Conservation (phyloP, 495 filamentous ascomycete genomes). For the Aspergillus bertholletiae region DNA sequence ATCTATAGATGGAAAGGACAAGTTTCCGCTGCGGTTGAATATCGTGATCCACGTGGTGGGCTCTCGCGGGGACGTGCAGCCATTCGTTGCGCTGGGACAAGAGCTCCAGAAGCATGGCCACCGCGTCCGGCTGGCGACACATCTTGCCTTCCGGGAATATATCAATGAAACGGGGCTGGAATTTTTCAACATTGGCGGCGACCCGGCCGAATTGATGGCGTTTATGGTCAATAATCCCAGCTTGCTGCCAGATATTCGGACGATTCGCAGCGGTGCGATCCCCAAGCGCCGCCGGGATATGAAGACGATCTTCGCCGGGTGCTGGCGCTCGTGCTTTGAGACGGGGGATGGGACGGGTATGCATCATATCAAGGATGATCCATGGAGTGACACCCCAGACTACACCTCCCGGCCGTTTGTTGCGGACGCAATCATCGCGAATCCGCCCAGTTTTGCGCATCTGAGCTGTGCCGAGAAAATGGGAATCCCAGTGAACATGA, state of each 20-base stretch:
- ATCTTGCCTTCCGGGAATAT: constrained; percentile 65
- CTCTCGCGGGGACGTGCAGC: constrained; percentile 75
- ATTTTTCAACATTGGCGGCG: constrained; percentile 77
- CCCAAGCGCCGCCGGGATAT: constrained; percentile 62
- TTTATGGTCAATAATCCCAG: constrained; percentile 88
- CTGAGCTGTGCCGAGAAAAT: constrained; percentile 78
- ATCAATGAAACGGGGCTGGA: constrained; percentile 69
- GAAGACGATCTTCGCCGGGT: constrained; percentile 68
- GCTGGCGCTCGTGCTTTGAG: constrained; percentile 73
- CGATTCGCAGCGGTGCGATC: constrained; percentile 66
- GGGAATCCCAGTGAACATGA: constrained; percentile 73
- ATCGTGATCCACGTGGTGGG: constrained; percentile 80
- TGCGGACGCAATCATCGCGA: constrained; percentile 79
- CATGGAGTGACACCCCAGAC: constrained; percentile 26
- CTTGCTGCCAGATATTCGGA: constrained; percentile 66
- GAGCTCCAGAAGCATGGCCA: constrained; percentile 65
- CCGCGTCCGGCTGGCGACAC: constrained; percentile 73
- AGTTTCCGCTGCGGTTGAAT: constrained; percentile 57
- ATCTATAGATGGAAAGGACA: constrained; percentile 53
- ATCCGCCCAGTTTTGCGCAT: constrained; percentile 79
- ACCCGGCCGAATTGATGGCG: constrained; percentile 76
- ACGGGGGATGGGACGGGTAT: constrained; percentile 51
- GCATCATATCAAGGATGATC: constrained; percentile 42
- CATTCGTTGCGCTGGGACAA: constrained; percentile 67
- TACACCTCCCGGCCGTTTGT: constrained; percentile 59